Base-by-base conservation (phyloP, 2,329 filamentous ascomycete species). In the Colletotrichum cereale region DNA sequence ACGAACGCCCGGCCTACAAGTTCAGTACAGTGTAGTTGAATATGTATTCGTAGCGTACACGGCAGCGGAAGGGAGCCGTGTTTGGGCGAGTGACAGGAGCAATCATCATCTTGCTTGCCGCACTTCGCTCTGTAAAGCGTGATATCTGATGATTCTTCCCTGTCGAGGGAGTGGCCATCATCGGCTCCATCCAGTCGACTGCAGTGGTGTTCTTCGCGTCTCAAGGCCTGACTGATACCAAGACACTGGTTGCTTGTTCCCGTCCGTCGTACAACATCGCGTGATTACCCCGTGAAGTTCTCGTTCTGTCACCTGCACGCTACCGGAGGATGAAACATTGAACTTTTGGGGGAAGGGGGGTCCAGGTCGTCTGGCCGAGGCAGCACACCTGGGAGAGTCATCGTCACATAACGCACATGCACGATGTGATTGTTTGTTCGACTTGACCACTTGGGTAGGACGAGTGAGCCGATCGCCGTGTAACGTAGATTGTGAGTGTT, bases 241-340 rank as follows among this genome's bases (percentile, higher is more conserved):
- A 63, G 44, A n/a, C 42, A 14, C 31, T 26, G 47, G 18, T 42
- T 36, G 48, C 24, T 53, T 50, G 38, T 21, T 55, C 36, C 58
- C 58, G 52, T 48, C 58, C n/a, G 68, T 68, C 58, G 68, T 60
- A 47, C 36, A 55, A 55, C 64, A n/a, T 71, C 65, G 58, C 65
- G 53, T 58, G 65, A 63, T 57, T 53, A 16, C 62, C 60, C 68
- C 68, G 53, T 63, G 57, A 44, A 14, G 29, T 44, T 44, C 29
- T 47, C 24, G 24, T 53, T n/a, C 52, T 68, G 68, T 60, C 58
- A 68, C 34, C 36, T 63, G 68, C 65, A 68, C 53, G 58, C 58
- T 60, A 63, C 57, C 31, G 58, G 58, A 38, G 44, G 18, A 60
- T 47, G 48, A 58, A 53, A 63, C 68, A 63, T 63, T 5, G 36